Percentiles rank a stretch among this genome's conserved stretches.
phyloP scores from a whole-genome alignment of 2,329 filamentous ascomycete genomes.

The Colletotrichum sp. region DNA sequence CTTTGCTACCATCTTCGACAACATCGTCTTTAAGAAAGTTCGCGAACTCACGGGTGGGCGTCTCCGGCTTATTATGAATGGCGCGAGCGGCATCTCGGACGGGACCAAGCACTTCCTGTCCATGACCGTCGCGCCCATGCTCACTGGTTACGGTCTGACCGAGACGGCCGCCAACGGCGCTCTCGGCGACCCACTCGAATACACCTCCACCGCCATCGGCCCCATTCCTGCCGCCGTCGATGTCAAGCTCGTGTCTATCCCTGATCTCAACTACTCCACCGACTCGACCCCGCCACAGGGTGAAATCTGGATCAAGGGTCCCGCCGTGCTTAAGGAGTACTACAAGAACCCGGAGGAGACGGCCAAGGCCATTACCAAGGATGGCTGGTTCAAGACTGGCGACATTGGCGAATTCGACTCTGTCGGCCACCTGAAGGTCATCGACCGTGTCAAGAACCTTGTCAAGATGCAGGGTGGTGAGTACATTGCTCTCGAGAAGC shows the following conservation, averaged over 20 bases:
- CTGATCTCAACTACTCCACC: conserved; percentile 85
- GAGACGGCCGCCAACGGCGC: conserved; percentile 88
- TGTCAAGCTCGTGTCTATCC: conserved; percentile 89
- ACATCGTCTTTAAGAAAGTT: conserved; percentile 89
- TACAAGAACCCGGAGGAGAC: conserved; percentile 89
- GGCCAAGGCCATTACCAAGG: conserved; percentile 74
- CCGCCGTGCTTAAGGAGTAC: conserved; percentile 77
- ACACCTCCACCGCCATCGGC: conserved; percentile 79
- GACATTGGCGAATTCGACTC: conserved; percentile 91
- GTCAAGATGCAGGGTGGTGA: conserved; percentile 96
- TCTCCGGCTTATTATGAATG: conserved; percentile 91
- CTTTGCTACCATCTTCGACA: conserved; percentile 74
- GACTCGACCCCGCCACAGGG: conserved; percentile 82
- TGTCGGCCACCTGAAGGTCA: conserved; percentile 82
- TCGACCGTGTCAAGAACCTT: conserved; percentile 98
- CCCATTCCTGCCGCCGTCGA: conserved; percentile 80
- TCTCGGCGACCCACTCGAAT: conserved; percentile 84
- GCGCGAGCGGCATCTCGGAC: conserved; percentile 87
- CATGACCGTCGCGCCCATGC: conserved; percentile 91
- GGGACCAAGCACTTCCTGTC: conserved; percentile 92
- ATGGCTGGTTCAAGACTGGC: conserved; percentile 97
- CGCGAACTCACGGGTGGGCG: conserved; percentile 88
- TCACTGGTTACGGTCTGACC: conserved; percentile 91
- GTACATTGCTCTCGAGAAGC: conserved; percentile 96
- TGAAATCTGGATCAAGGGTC: conserved; percentile 88